Base-by-base conservation (phyloP, 164 flowering plant species). In the Aristolochia fimbriata region DNA sequence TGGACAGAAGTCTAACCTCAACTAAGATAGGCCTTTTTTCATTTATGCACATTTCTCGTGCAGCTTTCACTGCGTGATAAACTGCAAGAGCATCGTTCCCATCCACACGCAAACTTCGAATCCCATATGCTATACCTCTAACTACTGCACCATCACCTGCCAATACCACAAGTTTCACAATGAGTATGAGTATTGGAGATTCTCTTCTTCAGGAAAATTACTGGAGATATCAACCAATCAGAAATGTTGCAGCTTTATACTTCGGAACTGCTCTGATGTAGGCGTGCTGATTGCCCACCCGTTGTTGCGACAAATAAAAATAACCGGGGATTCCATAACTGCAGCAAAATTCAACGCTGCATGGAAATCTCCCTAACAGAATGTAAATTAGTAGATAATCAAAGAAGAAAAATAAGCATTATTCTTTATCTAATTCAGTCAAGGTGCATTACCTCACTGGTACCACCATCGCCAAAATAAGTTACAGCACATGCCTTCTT, bases 281-380 rank as follows among this genome's bases (percentile, higher is more conserved):
- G 97, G 94, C 30, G 97, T 93, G 65, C 96, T 93, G 63, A 93
- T 93, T 31, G 99, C 96, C 95, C 95, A 92, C 52, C 99, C 97
- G 66, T 93, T 93, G 81, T 93, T 93, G 61, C 99, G 86, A 71
- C 99, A 93, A 47, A 93, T 61, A 62, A 93, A 93, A 27, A 93
- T 68, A 55, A 93, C 94, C 0, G 97, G 99, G 15, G 80, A 87
- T 69, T 90, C 94, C 80, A 70, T 58, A 49, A 93, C 97, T 9
- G 97, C 98, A 15, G 98, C 97, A 66, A 93, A 87, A 69, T 93
- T 93, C 46, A 93, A 48, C 61, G 77, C 96, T 71, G 91, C 96
- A 80, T 93, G 98, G 80, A 93, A 93, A 77, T 93, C 98, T 72
- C 98, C 98, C 98, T 92, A 68, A 21, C 55, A 68, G 51, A 69